Evolutionary conservation across 805 yeast genomes (phyloP), one percentile per base, ranked within the genome.

Genomic region (Metschnikowia colocasiae): DNA sequence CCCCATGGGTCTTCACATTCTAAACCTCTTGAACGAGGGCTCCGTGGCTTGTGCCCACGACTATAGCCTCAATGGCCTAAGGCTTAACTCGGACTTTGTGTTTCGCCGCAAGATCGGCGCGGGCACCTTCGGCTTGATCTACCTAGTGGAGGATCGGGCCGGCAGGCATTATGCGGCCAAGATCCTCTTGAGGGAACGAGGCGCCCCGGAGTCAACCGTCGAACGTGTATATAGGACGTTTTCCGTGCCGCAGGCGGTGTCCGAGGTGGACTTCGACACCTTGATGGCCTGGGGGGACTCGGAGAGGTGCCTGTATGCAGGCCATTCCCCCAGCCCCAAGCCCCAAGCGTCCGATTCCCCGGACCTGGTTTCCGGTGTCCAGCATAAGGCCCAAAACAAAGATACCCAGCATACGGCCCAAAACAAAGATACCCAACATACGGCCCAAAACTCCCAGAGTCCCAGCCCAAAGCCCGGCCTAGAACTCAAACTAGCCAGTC

Each of bases 121-220:
- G 13, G 90, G 89, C 62, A 63, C 65, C 25, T 75, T 54, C 34
- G 59, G 59, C 7, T 51, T 55, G 42, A 54, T 80, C 53, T 69
- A 76, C 45, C 75, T 67, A 46, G 88, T 79, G 53, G 78, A 76
- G 22, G 71, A 76, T 33, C 53, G 73, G 18, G 59, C 55, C 36
- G 73, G 76, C 15, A 64, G 71, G 40, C 65, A 70, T 18, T 82
- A 72, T 56, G 96, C 96, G 2, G 79, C 90, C 50, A 89, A 89
- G 61, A 81, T 85, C 45, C 73, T 86, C 3, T 68, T 83, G 26
- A n/a, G 16, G n/a, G 36, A 33, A 33, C 36, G 36, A 19, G 43
- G 43, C 22, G 23, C 25, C 6, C 13, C 32, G 16, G 38, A 26
- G 6, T 9, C 16, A 2, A 26, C 27, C 15, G 4, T 15, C 19